Conservation (phyloP, 768 basidiomycete genomes). For the Psilocybe azurescens region DNA sequence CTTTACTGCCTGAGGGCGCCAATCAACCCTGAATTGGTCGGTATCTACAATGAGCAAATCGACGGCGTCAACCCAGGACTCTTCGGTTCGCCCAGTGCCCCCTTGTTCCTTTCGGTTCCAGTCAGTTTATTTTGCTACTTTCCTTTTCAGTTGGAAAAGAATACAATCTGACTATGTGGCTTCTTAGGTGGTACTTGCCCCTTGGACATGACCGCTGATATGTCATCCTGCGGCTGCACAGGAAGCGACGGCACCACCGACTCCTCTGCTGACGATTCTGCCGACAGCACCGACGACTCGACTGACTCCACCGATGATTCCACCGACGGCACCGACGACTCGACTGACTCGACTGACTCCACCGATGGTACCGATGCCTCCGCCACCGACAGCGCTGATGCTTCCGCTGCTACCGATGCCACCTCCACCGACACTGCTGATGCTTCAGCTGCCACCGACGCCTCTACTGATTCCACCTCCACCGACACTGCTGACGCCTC, state of each 20-base stretch:
- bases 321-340: constrained; percentile 16
- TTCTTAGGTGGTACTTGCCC: constrained; percentile 50
- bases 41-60: constrained; percentile 46
- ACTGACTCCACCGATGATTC: constrained; percentile 18
- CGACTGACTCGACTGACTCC: constrained; percentile 17
- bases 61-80: constrained; percentile 48
- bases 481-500: constrained; percentile 4
- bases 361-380: constrained; percentile 24
- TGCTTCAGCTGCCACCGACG: constrained; percentile 12
- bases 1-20: constrained; percentile 48
- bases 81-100: constrained; percentile 44
- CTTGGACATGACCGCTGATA: constrained; percentile 44
- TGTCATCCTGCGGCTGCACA: constrained; percentile 44
- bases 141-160: no score
- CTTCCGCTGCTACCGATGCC: constrained; percentile 19
- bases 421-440: constrained; percentile 18
- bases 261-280: constrained; percentile 17
- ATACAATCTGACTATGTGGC: not conserved
- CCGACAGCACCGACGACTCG: constrained; percentile 15
- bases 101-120: constrained; percentile 48
- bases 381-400: constrained; percentile 20
- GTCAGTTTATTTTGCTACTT: constrained; percentile 30
- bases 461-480: not conserved
- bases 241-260: constrained; percentile 22
- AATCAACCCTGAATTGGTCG: constrained; percentile 44